Evolutionary conservation across 2,329 filamentous ascomycete genomes (phyloP), one percentile per base, ranked within the genome.

Genomic region (Phialemoniopsis sp.): DNA sequence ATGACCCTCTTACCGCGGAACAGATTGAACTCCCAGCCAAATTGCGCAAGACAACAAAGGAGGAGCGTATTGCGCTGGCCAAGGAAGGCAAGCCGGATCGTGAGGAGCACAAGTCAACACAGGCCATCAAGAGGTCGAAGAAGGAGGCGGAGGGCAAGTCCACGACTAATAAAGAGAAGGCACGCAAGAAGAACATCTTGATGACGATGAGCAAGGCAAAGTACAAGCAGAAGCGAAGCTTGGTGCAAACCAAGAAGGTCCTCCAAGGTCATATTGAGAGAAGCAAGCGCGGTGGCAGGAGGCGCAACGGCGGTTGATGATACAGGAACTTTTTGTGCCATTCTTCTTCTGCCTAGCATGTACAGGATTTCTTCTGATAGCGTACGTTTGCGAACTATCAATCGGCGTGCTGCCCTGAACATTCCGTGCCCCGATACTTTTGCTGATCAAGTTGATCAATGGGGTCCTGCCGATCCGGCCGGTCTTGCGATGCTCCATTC

Each of bases 141-240:
- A 95, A 95, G 77, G 80, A 84, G 54, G 76, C 81, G 3, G 80
- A 89, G 66, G 93, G 93, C 55, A 97, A 97, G 81, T 95, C 87
- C 60, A 90, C 89, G 29, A 97, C 91, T 49, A 98, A 98, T 67
- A 87, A 87, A 69, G 93, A 98, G 72, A 98, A 98, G 79, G 81
- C 87, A 32, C 75, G 91, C 51, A 89, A 88, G 76, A 98, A 98
- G 86, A 98, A 98, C 64, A 95, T 98, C 67, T 61, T 98, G 54
- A 98, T 98, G 93, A 97, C 91, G 30, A 67, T 98, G 44, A 88
- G 91, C 43, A 97, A 98, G 73, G 93, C 93, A 10, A 94, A 93
- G 74, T 79, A 77, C 50, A 98, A 97, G 75, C 85, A 93, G 57
- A 96, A 96, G 82, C 78, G 90, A 56, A 95, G 89, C 77, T 68